phyloP scores from a whole-genome alignment of 1,139 yeast species.

The Meyerozyma guilliermondii region DNA sequence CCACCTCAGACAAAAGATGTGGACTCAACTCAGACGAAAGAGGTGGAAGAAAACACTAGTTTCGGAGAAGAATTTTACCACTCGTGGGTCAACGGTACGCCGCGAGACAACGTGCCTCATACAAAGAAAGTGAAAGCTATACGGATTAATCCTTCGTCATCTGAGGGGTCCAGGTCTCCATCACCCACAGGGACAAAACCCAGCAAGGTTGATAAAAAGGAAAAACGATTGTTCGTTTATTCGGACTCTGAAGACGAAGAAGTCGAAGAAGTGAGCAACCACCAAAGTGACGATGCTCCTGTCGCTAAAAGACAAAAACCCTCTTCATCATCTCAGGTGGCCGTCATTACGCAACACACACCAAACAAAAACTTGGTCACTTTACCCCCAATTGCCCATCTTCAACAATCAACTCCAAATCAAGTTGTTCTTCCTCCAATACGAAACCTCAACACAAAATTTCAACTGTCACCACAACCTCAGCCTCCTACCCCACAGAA shows the following conservation, averaged over 20 bases:
- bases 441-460: not conserved
- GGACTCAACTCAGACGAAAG: not conserved
- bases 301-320: not conserved
- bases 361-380: not conserved
- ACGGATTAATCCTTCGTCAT: not conserved
- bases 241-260: not conserved
- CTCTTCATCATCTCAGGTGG: not conserved
- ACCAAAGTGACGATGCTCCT: not conserved
- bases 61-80: not conserved
- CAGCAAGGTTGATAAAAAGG: not conserved
- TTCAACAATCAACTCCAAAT: not conserved
- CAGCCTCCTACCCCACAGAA: too few relatives aligned
- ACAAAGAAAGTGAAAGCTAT: not conserved
- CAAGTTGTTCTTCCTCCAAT: not conserved
- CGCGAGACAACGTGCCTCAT: not conserved
- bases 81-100: not conserved
- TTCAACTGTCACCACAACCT: too few relatives aligned
- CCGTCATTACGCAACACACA: too few relatives aligned
- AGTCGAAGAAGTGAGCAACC: not conserved
- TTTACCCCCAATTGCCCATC: not conserved
- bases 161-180: not conserved
- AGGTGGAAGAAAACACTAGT: not conserved
- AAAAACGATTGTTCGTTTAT: not conserved
- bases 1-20: too few relatives aligned
- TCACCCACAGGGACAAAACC: not conserved